Percentiles rank a stretch among this genome's conserved stretches.
Evolutionary conservation across 2,329 filamentous ascomycete species (phyloP).

Genomic region (Clarireedia hainanense): DNA sequence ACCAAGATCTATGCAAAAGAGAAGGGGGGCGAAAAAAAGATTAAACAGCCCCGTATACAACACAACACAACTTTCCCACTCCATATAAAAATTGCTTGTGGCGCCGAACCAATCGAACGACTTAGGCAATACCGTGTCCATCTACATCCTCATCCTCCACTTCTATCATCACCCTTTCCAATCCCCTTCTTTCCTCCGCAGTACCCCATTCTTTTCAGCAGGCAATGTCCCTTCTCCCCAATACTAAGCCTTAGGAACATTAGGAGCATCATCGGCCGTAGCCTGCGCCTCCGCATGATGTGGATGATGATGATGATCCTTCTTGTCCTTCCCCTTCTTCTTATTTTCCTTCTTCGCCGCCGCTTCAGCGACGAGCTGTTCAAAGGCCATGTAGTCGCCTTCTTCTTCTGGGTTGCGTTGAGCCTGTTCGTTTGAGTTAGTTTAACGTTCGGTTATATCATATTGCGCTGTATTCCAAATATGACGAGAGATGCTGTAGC

Average conservation of each 20-base stretch:
- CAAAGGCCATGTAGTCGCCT: conserved; percentile 97
- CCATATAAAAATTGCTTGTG: too few relatives aligned
- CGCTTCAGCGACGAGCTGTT: conserved; percentile 94
- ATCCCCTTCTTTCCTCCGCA: not conserved
- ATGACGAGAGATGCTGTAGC: not conserved
- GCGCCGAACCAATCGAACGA: too few relatives aligned
- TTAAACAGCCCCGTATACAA: too few relatives aligned
- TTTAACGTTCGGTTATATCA: too few relatives aligned
- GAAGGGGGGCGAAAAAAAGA: too few relatives aligned
- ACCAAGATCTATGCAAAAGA: too few relatives aligned
- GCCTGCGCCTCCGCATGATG: conserved; percentile 20
- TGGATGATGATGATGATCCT: conserved; percentile 31
- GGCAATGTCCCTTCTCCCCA: too few relatives aligned
- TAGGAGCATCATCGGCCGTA: conserved; percentile 33
- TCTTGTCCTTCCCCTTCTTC: conserved; percentile 56
- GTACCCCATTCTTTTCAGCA: too few relatives aligned
- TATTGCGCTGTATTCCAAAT: too few relatives aligned
- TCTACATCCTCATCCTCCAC: not conserved
- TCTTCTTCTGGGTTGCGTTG: conserved; percentile 89
- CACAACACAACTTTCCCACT: too few relatives aligned
- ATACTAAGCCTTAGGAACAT: conserved; percentile 29
- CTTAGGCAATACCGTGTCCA: not conserved
- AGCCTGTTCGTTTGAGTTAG: conserved; percentile 46
- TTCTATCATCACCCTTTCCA: too few relatives aligned
- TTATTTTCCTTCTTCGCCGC: conserved; percentile 86